A percentile compares a stretch with the other conserved stretches of the same genome.
These are phyloP conservation scores for Scopulariopsis brevicaulis DNA, from an alignment of 2,329 filamentous ascomycete genomes.

Conservation along the genomic window DNA sequence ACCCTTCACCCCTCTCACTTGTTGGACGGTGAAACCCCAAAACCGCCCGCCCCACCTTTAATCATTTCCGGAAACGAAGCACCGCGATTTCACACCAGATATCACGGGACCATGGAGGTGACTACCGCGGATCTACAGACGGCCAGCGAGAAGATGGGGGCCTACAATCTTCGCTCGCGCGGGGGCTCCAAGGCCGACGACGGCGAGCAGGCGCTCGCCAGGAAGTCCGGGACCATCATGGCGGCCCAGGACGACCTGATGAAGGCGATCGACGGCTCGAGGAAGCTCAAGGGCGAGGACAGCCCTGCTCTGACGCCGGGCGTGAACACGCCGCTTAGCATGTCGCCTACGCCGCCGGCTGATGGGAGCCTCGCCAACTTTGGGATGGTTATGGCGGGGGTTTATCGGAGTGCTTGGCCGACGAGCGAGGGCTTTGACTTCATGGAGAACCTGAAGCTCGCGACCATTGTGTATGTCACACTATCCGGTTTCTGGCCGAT, in stretches of 20 bases:
- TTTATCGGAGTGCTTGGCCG: conserved; percentile 80
- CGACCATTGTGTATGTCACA: conserved; percentile 61
- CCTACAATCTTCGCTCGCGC: neutral
- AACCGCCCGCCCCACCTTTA: no score
- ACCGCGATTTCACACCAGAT: no score
- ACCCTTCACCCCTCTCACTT: no score
- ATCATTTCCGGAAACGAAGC: no score
- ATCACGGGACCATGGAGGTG: neutral
- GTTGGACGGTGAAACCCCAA: no score
- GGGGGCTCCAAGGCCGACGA: neutral
- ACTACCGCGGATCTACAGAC: neutral
- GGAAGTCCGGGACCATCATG: neutral
- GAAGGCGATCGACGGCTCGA: neutral
- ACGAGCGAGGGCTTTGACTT: conserved; percentile 58
- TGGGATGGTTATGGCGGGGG: conserved; percentile 57
- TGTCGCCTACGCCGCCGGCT: neutral
- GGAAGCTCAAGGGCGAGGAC: neutral
- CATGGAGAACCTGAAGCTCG: conserved; percentile 55
- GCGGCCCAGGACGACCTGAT: neutral
- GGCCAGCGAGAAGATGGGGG: neutral
- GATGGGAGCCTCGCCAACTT: conserved; percentile 55
- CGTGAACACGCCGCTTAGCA: neutral
- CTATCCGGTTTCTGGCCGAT: neutral
- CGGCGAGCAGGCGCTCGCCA: neutral
- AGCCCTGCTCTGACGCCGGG: neutral